Conservation (phyloP, 148 eudicot species). For the Bassia scoparia region DNA sequence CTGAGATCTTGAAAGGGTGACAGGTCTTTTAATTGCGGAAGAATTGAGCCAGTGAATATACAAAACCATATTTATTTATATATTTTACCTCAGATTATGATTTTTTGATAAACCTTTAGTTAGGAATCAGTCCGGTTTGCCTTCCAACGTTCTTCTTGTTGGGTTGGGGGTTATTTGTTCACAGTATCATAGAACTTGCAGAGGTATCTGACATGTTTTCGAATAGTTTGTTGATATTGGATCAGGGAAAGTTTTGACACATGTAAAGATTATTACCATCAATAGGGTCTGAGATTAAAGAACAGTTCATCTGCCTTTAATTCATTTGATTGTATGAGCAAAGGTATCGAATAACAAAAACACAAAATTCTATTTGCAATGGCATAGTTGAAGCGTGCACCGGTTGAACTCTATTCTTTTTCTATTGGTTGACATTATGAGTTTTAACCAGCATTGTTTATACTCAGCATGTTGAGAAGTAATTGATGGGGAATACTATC, state of each 20-base stretch:
- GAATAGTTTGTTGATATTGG: background rate
- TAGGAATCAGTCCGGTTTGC: background rate
- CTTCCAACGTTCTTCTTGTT: background rate
- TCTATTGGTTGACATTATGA: no score
- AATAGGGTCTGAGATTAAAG: background rate
- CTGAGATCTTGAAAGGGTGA: background rate
- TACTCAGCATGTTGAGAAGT: no score
- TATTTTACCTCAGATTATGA: background rate
- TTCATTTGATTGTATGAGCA: no score
- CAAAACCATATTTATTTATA: background rate
- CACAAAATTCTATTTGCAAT: no score
- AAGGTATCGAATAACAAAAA: no score
- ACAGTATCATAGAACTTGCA: background rate
- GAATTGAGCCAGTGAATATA: conserved; percentile 7
- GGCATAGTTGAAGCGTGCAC: no score
- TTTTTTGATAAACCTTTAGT: background rate
- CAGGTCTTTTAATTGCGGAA: background rate
- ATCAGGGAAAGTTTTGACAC: conserved; percentile 5
- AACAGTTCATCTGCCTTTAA: no score
- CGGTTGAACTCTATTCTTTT: no score
- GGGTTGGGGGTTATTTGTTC: background rate
- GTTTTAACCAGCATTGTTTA: no score
- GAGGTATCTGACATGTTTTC: background rate
- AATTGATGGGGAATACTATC: no score
- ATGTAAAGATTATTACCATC: background rate